Evolutionary conservation across 495 filamentous ascomycete genomes (phyloP).

Genomic region (Neurospora sp.): DNA sequence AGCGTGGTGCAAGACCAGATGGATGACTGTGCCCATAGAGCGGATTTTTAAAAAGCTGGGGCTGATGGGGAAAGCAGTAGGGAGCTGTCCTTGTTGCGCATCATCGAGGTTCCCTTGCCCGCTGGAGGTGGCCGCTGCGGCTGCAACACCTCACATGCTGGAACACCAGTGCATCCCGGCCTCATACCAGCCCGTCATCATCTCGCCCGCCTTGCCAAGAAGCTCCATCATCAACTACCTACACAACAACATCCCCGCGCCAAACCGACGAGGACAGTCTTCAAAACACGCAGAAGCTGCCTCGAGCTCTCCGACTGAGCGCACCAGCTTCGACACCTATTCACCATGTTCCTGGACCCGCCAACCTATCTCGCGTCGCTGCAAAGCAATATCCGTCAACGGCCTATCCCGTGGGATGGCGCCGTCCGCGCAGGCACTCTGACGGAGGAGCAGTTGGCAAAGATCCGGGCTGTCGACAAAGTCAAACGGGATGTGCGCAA

Average conservation of each 20-base stretch:
- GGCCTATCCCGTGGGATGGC: constrained; percentile 97
- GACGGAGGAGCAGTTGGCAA: constrained; percentile 86
- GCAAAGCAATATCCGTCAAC: constrained; percentile 87
- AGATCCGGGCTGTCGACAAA: constrained; percentile 96
- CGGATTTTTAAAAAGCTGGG: background rate
- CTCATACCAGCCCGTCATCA: background rate
- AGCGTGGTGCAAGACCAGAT: background rate
- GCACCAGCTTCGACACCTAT: background rate
- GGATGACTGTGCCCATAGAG: background rate
- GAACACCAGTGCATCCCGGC: background rate
- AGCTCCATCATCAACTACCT: background rate
- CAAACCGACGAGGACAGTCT: background rate
- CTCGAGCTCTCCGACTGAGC: background rate
- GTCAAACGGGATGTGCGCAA: constrained; percentile 73
- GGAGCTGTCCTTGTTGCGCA: background rate
- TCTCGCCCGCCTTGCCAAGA: background rate
- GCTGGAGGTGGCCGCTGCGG: background rate
- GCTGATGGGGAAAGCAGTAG: background rate
- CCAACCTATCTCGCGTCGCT: constrained; percentile 83
- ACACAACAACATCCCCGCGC: background rate
- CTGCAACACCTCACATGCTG: background rate
- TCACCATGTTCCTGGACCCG: constrained; percentile 65
- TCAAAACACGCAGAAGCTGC: background rate
- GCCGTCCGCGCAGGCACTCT: constrained; percentile 89
- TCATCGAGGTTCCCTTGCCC: background rate